Evolutionary conservation across 768 basidiomycete species (phyloP).

Genomic region (Phlegmacium glaucopus): DNA sequence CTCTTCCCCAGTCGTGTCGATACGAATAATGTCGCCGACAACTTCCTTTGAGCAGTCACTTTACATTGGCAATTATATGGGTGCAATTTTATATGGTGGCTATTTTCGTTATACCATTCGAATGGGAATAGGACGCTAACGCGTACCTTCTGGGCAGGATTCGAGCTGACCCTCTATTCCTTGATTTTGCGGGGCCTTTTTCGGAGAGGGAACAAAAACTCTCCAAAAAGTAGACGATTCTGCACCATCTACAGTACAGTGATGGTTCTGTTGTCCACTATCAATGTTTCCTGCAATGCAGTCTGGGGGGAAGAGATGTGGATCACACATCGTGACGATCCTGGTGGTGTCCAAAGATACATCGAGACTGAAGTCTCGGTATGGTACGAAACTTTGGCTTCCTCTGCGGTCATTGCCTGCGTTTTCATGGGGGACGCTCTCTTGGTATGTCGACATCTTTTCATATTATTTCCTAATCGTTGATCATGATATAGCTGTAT

Average conservation of each 20-base stretch:
- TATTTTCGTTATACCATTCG: background rate
- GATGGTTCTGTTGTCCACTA: slow-evolving; percentile 20
- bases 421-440: slow-evolving; percentile 28
- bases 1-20: no score
- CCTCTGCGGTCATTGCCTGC: slow-evolving; percentile 19
- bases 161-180: slow-evolving; percentile 21
- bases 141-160: slow-evolving; percentile 9
- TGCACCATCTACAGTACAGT: slow-evolving; percentile 20
- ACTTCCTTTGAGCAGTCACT: slow-evolving; percentile 16
- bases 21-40: no score
- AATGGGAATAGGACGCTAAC: background rate
- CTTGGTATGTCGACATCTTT: slow-evolving; percentile 12
- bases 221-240: slow-evolving; percentile 12
- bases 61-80: slow-evolving; percentile 18
- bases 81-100: slow-evolving; percentile 23
- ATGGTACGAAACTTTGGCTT: slow-evolving; percentile 26
- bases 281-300: slow-evolving; percentile 22
- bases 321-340: slow-evolving; percentile 22
- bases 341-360: slow-evolving; percentile 20
- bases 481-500: slow-evolving; percentile 17
- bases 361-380: slow-evolving; percentile 18
- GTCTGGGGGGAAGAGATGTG: slow-evolving; percentile 28
- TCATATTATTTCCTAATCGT: background rate
- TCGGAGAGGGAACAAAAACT: slow-evolving; percentile 8
- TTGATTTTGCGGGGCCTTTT: slow-evolving; percentile 15